Base-by-base conservation (phyloP, 768 basidiomycete species). In the Termitomyces sp. region DNA sequence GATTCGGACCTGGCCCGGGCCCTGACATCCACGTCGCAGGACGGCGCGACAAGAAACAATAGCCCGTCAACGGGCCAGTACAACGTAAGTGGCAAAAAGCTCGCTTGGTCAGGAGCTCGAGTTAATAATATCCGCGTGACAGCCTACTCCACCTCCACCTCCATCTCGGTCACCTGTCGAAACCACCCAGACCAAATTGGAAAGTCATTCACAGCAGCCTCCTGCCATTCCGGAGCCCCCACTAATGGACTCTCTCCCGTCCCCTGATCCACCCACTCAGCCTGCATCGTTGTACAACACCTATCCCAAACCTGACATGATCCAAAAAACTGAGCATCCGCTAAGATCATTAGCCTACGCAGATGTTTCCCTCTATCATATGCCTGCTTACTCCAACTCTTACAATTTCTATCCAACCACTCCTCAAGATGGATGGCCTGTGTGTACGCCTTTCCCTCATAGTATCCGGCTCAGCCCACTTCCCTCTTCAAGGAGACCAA, bases 401-500 rank as follows among this genome's bases (percentile, higher is more conserved):
- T 54, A 53, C 42, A 56, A 59, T 22, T 56, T 46, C 6, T 57
- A 62, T 42, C 45, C 54, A 33, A 41, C n/a, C 51, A 55, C 59
- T 18, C 39, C 55, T 36, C 54, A 44, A 29, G 51, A 41, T 36
- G 60, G 56, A 16, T 62, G 62, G 60, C 58, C 65, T 47, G 56
- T 58, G 50, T 56, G 63, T 54, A 47, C 58, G 39, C 63, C 62
- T 36, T 62, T 65, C 12, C 65, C 65, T 51, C 61, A 51, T 51
- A 55, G 58, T 22, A 61, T 67, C 12, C 63, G 63, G 9, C 56
- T 72, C 24, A 70, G 68, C 52, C 68, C 70, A 15, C 58, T 69
- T 29, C 66, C 69, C 28, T 50, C 60, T 28, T 60, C 66, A 18
- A 72, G 71, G 65, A 66, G 70, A 54, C 67, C 70, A 51, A 57